phyloP scores from a whole-genome alignment of 2,329 filamentous ascomycete species.

The Epicoccum nigrum region DNA sequence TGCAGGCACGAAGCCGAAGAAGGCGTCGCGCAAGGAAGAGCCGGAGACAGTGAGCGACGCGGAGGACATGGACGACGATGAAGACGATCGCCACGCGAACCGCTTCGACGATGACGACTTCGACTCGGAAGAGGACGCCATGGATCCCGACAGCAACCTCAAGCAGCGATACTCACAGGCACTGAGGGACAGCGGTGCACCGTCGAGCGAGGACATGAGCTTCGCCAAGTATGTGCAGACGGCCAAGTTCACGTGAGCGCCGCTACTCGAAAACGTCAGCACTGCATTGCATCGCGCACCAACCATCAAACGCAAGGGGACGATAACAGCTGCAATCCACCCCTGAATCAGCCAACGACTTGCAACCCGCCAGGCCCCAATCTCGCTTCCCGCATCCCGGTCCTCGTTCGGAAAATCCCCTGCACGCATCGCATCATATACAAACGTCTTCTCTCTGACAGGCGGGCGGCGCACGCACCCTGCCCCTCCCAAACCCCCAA shows the following conservation, averaged over 20 bases:
- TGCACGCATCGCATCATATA: conserved; percentile 12
- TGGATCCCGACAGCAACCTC: conserved; percentile 66
- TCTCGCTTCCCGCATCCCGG: conserved; percentile 22
- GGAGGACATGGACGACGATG: conserved; percentile 60
- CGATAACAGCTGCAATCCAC: not conserved
- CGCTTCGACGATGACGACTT: conserved; percentile 58
- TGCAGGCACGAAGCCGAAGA: conserved; percentile 40
- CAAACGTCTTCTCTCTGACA: too few species aligned
- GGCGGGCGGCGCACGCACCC: not conserved
- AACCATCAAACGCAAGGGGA: not conserved
- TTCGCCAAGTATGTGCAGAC: conserved; percentile 57
- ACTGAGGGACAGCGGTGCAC: conserved; percentile 58
- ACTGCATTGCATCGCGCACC: not conserved
- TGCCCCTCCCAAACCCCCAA: conserved; percentile 2
- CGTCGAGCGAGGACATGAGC: conserved; percentile 56
- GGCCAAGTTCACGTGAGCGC: conserved; percentile 43
- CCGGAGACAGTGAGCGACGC: conserved; percentile 59
- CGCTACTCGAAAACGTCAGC: not conserved
- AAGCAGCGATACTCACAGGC: conserved; percentile 79
- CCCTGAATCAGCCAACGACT: not conserved
- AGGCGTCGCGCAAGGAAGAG: conserved; percentile 50
- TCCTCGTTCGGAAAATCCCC: conserved; percentile 17
- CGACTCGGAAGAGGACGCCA: conserved; percentile 62
- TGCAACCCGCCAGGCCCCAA: conserved; percentile 3
- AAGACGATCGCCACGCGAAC: conserved; percentile 43